Percentiles rank a stretch among this genome's conserved stretches.
Conservation (phyloP, 305 asterid genomes). For the Salvia sclarea region DNA sequence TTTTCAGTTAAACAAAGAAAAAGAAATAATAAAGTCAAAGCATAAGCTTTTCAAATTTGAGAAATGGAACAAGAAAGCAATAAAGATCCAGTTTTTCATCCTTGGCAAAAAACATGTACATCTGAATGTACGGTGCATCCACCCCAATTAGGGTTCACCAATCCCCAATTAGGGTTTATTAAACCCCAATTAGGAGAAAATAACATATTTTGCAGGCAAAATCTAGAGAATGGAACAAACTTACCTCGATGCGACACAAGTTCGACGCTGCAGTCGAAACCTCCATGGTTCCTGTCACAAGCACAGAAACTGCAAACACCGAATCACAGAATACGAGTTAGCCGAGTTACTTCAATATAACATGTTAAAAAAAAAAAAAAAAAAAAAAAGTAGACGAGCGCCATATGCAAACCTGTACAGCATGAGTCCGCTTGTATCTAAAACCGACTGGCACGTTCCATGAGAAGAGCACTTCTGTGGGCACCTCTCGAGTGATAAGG, state of each 20-base stretch:
- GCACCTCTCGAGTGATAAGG: constrained; percentile 89
- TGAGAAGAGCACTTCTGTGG: constrained; percentile 78
- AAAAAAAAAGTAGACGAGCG: constrained; percentile 7
- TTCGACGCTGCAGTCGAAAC: constrained; percentile 87
- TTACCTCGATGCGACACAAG: constrained; percentile 81
- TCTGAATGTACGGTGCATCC: no score
- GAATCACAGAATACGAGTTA: constrained; percentile 17
- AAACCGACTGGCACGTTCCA: constrained; percentile 64
- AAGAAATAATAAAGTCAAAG: not conserved
- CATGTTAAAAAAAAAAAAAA: constrained; percentile 14
- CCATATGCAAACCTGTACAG: constrained; percentile 62
- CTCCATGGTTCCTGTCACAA: constrained; percentile 91
- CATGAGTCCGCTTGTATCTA: constrained; percentile 76
- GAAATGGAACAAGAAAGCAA: not conserved
- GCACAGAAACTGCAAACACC: constrained; percentile 67
- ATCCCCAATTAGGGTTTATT: no score
- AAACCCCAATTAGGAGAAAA: no score
- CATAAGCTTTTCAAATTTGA: not conserved
- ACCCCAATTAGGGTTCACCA: no score
- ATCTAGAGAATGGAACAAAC: not conserved
- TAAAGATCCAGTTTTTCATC: not conserved
- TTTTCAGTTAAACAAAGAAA: not conserved
- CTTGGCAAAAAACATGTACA: not conserved
- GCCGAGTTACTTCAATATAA: constrained; percentile 5
- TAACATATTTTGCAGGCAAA: not conserved